These are phyloP conservation scores for Sordaria brevicollis DNA, from an alignment of 495 filamentous ascomycete genomes.

Conservation along the genomic window DNA sequence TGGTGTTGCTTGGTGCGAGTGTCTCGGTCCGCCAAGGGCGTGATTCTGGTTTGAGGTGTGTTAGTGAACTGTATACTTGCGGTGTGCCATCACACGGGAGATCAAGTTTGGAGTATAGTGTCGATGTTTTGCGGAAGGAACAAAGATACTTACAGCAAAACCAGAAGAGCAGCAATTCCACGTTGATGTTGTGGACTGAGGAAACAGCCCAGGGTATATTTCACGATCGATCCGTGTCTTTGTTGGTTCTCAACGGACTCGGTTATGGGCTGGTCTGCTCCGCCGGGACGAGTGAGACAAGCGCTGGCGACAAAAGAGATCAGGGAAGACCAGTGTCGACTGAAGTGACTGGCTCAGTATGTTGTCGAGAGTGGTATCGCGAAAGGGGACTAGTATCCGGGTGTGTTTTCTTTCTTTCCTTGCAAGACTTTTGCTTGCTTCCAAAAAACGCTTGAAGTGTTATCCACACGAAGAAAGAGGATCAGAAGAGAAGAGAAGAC, in stretches of 20 bases:
- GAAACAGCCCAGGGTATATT: not conserved
- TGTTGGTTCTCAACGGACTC: not conserved
- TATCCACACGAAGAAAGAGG: slow-evolving; percentile 3
- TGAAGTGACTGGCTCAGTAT: not conserved
- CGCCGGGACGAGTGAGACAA: not conserved
- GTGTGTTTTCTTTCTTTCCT: not conserved
- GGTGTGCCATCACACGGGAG: not conserved
- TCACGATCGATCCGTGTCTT: not conserved
- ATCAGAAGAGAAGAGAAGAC: slow-evolving; percentile 11
- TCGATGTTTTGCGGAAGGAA: not conserved
- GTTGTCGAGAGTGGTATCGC: not conserved
- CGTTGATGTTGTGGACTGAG: not conserved
- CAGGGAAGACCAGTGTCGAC: not conserved
- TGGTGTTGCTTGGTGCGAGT: not conserved
- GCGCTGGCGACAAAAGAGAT: not conserved
- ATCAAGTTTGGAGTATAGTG: not conserved
- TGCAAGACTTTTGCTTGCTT: not conserved
- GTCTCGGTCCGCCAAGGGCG: not conserved
- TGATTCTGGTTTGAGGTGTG: not conserved
- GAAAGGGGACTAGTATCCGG: not conserved
- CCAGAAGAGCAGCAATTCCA: not conserved
- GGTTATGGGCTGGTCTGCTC: not conserved
- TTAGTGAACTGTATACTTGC: not conserved
- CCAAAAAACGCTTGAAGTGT: slow-evolving; percentile 14
- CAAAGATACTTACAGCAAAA: not conserved